Conservation (phyloP, 1,139 yeast genomes). For the Wickerhamomyces sp. region DNA sequence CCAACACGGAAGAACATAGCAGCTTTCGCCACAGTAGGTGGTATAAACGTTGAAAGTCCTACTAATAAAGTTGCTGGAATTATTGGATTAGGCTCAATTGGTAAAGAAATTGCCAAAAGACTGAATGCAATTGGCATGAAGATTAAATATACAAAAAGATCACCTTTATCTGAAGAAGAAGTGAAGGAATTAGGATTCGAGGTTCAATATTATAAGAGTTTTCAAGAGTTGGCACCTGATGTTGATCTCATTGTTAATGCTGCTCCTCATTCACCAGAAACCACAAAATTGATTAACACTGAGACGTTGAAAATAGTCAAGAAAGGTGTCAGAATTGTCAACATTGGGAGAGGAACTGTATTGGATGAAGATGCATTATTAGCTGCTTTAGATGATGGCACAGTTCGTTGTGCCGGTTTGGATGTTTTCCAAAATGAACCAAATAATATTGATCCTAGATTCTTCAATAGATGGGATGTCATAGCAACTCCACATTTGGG, state of each 20-base stretch:
- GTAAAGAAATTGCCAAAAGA: slow-evolving; percentile 57
- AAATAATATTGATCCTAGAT: slow-evolving; percentile 41
- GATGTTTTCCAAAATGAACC: slow-evolving; percentile 82
- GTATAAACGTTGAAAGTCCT: slow-evolving; percentile 46
- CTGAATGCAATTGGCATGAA: slow-evolving; percentile 61
- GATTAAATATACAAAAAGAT: slow-evolving; percentile 59
- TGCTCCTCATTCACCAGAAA: slow-evolving; percentile 61
- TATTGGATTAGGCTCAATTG: slow-evolving; percentile 79
- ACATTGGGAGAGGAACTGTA: slow-evolving; percentile 75
- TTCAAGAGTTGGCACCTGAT: slow-evolving; percentile 34
- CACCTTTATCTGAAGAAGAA: slow-evolving; percentile 38
- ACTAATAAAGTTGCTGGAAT: slow-evolving; percentile 58
- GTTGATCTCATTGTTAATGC: slow-evolving; percentile 63
- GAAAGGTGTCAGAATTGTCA: slow-evolving; percentile 62
- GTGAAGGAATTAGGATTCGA: slow-evolving; percentile 36
- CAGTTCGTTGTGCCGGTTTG: slow-evolving; percentile 69
- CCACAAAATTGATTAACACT: slow-evolving; percentile 51
- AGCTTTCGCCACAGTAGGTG: slow-evolving; percentile 43
- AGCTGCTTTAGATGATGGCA: slow-evolving; percentile 61
- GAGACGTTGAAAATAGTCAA: slow-evolving; percentile 43
- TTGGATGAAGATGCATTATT: slow-evolving; percentile 71
- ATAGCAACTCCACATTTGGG: slow-evolving; percentile 75
- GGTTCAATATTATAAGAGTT: slow-evolving; percentile 39
- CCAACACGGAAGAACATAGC: slow-evolving; percentile 20
- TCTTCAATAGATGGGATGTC: slow-evolving; percentile 62